phyloP scores from a whole-genome alignment of 1,284 basidiomycete genomes.

The Cryptococcus wingfieldii region DNA sequence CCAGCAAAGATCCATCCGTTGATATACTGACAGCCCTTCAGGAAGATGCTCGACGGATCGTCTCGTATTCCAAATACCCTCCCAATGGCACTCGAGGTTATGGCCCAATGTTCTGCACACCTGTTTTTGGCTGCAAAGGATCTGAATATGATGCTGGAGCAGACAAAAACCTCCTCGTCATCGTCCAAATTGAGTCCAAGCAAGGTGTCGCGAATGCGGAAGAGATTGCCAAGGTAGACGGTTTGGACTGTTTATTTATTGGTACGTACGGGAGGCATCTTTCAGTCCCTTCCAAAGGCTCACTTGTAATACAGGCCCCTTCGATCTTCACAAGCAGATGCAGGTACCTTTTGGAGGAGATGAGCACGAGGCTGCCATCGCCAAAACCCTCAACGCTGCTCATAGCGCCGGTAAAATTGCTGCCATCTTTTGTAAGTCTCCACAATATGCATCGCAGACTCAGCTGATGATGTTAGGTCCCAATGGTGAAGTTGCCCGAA shows the following conservation, averaged over 20 bases:
- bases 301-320: slow-evolving; percentile 48
- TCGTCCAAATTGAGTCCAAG: slow-evolving; percentile 64
- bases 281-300: background rate
- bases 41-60: slow-evolving; percentile 27
- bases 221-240: slow-evolving; percentile 60
- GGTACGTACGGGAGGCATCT: slow-evolving; percentile 41
- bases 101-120: slow-evolving; percentile 32
- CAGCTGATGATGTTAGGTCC: slow-evolving; percentile 36
- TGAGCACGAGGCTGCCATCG: slow-evolving; percentile 57
- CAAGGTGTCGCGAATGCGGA: slow-evolving; percentile 61
- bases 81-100: slow-evolving; percentile 31
- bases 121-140: slow-evolving; percentile 22
- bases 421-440: slow-evolving; percentile 51
- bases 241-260: slow-evolving; percentile 62
- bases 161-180: slow-evolving; percentile 58
- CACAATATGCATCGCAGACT: background rate
- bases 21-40: slow-evolving; percentile 1
- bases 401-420: slow-evolving; percentile 61
- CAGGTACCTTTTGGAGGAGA: slow-evolving; percentile 28
- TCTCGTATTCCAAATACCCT: slow-evolving; percentile 31
- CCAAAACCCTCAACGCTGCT: slow-evolving; percentile 55
- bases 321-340: slow-evolving; percentile 56
- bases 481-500: slow-evolving; percentile 53
- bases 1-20: background rate
- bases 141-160: slow-evolving; percentile 57